phyloP scores from a whole-genome alignment of 805 yeast genomes.

The Cyberlindnera maclurae region DNA sequence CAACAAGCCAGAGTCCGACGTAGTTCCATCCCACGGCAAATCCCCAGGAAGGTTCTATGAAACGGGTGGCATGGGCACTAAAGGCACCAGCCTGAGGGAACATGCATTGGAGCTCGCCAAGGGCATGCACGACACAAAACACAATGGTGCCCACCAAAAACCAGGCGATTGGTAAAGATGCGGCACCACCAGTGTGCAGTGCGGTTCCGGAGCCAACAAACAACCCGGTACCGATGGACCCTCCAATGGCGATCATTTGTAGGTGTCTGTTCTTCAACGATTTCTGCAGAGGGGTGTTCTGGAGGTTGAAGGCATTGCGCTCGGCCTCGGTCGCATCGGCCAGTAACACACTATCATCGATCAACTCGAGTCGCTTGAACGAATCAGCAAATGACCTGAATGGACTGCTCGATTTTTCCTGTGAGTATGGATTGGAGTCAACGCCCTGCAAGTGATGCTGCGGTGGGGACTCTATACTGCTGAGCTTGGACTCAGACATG shows the following conservation, averaged over 20 bases:
- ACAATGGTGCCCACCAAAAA: conserved; percentile 47
- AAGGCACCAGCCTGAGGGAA: conserved; percentile 63
- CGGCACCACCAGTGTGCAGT: conserved; percentile 56
- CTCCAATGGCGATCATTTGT: conserved; percentile 63
- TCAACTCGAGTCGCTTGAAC: conserved; percentile 27
- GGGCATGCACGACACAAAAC: conserved; percentile 51
- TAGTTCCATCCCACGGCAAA: conserved; percentile 57
- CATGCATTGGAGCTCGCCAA: conserved; percentile 54
- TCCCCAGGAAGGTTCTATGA: conserved; percentile 55
- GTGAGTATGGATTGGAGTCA: neutral
- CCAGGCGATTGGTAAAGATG: conserved; percentile 52
- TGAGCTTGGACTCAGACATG: neutral
- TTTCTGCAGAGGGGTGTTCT: conserved; percentile 51
- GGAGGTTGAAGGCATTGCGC: conserved; percentile 36
- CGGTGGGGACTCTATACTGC: neutral
- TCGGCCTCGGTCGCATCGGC: conserved; percentile 33
- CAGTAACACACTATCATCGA: conserved; percentile 31
- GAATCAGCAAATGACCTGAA: conserved; percentile 12
- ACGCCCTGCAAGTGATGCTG: neutral
- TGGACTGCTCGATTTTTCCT: neutral
- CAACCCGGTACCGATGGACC: conserved; percentile 63
- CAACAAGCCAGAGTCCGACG: conserved; percentile 44
- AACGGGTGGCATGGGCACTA: conserved; percentile 52
- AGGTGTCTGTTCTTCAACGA: conserved; percentile 51
- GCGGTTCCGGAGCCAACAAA: conserved; percentile 62